Conservation (phyloP, 2,329 filamentous ascomycete species). For the Colletotrichum echinochloae region DNA sequence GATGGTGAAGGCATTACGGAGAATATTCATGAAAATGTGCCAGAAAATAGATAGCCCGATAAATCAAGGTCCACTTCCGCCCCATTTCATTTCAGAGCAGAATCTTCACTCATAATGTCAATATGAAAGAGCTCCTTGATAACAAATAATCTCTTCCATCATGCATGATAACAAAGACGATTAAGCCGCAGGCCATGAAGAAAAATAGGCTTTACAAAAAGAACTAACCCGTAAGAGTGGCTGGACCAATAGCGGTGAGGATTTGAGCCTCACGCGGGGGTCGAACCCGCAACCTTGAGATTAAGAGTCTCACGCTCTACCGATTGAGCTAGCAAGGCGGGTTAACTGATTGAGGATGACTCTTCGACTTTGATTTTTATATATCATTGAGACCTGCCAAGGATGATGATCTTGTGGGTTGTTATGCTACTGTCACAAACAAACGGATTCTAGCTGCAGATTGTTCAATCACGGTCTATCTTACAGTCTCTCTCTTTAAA, state of each 20-base stretch:
- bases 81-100: not conserved
- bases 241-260: conserved; percentile 29
- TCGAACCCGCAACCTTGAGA: conserved; percentile 44
- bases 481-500: conserved; percentile 51
- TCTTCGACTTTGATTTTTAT: not conserved
- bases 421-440: not conserved
- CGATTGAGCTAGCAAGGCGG: conserved; percentile 71
- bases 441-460: not conserved
- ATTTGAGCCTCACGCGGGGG: conserved; percentile 45
- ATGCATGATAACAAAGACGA: too few relatives aligned
- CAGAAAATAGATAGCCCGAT: not conserved
- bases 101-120: not conserved
- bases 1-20: too few relatives aligned
- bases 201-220: too few relatives aligned
- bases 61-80: not conserved
- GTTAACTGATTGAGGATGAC: not conserved
- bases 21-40: not conserved
- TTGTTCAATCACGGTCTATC: not conserved
- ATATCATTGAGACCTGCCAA: too few relatives aligned
- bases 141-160: too few relatives aligned
- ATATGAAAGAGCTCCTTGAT: too few relatives aligned
- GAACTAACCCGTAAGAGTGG: not conserved
- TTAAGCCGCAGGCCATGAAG: too few relatives aligned
- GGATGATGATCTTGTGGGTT: too few relatives aligned
- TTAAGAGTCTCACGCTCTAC: conserved; percentile 81